phyloP scores from a whole-genome alignment of 495 filamentous ascomycete species.

The Neurospora africana region DNA sequence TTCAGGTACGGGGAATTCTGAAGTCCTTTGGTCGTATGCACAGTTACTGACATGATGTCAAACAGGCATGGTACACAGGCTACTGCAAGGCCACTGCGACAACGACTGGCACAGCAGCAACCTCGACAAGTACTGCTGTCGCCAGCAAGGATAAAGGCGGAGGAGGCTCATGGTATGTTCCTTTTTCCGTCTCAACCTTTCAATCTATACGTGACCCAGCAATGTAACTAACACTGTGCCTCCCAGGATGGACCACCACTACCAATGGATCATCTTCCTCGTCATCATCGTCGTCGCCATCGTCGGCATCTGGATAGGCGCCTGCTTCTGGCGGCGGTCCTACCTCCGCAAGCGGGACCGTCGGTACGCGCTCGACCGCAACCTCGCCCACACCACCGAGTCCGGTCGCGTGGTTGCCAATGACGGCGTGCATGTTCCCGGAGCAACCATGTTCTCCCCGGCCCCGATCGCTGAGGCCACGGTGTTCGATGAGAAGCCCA shows the following conservation, averaged over 20 bases:
- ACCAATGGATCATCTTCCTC: slow-evolving; percentile 47
- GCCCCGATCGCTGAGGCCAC: slow-evolving; percentile 18
- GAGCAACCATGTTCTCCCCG: slow-evolving; percentile 22
- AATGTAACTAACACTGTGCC: neutral
- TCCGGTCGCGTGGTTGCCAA: slow-evolving; percentile 22
- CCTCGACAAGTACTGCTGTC: slow-evolving; percentile 11
- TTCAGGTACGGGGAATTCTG: slow-evolving; percentile 16
- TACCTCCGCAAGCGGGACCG: slow-evolving; percentile 43
- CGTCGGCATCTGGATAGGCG: slow-evolving; percentile 41
- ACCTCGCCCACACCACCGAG: slow-evolving; percentile 18
- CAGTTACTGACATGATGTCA: neutral
- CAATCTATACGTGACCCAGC: neutral
- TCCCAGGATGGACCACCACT: slow-evolving; percentile 38
- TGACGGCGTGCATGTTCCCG: slow-evolving; percentile 19
- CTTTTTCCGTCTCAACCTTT: neutral
- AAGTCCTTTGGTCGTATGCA: neutral
- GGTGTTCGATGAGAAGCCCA: slow-evolving; percentile 16
- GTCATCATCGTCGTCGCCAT: slow-evolving; percentile 42
- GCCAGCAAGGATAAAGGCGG: slow-evolving; percentile 9
- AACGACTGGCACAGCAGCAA: slow-evolving; percentile 11
- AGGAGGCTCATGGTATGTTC: slow-evolving; percentile 18
- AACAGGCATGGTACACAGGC: slow-evolving; percentile 34
- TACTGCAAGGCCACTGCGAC: slow-evolving; percentile 25
- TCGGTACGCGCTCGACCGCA: slow-evolving; percentile 36
- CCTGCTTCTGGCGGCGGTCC: slow-evolving; percentile 40